Conservation (phyloP, 495 filamentous ascomycete species). For the Penicillium mononematosum region DNA sequence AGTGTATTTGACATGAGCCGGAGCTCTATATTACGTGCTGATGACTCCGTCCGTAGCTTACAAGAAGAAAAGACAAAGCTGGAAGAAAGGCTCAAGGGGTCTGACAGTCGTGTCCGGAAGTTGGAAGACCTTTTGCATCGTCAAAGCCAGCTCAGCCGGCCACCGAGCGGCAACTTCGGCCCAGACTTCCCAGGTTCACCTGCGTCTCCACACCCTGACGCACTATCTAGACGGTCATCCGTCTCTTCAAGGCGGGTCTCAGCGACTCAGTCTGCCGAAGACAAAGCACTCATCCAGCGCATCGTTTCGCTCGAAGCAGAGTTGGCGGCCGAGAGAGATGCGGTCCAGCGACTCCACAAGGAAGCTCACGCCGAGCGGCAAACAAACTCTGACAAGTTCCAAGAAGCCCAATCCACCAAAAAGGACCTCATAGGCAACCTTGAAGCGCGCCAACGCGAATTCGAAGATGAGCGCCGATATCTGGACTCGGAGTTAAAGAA, state of each 20-base stretch:
- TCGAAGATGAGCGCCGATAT: constrained; percentile 75
- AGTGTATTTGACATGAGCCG: constrained; percentile 84
- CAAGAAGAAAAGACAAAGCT: constrained; percentile 76
- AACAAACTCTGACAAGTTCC: constrained; percentile 64
- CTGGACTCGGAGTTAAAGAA: constrained; percentile 76
- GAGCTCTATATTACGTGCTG: constrained; percentile 76
- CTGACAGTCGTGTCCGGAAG: constrained; percentile 87
- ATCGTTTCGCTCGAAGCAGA: constrained; percentile 82
- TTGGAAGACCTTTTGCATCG: constrained; percentile 92
- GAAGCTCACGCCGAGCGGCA: constrained; percentile 65
- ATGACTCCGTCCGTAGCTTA: constrained; percentile 72
- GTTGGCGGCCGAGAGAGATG: constrained; percentile 63
- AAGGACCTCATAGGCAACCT: constrained; percentile 92
- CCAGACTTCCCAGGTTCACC: constrained; percentile 48
- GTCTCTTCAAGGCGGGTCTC: constrained; percentile 66
- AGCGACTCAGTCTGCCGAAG: constrained; percentile 62
- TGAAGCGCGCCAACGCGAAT: constrained; percentile 85
- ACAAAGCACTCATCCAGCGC: constrained; percentile 63
- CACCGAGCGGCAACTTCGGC: constrained; percentile 67
- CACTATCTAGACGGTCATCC: constrained; percentile 60
- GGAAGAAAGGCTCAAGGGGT: constrained; percentile 78
- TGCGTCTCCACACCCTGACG: constrained; percentile 54
- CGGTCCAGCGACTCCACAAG: constrained; percentile 53
- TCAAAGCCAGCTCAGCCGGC: constrained; percentile 69
- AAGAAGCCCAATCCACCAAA: constrained; percentile 87